These are phyloP conservation scores for Erodium maritimum DNA, from an alignment of 345 rosid genomes.

Conservation along the genomic window DNA sequence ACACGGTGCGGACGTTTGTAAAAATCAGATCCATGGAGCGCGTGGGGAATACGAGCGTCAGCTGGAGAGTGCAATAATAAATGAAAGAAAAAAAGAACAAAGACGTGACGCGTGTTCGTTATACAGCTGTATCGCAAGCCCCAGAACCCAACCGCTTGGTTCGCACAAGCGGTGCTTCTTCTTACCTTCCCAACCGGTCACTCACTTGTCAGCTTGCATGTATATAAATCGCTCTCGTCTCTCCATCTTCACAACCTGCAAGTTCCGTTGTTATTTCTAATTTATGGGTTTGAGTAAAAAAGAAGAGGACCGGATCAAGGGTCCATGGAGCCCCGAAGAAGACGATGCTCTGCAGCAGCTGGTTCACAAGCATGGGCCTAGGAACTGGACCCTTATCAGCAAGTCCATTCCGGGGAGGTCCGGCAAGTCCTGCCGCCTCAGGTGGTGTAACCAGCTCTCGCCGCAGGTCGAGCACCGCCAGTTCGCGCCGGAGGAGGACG, in stretches of 20 bases:
- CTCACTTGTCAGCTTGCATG: background rate
- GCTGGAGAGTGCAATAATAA: too few species aligned
- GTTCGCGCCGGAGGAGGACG: constrained; percentile 63
- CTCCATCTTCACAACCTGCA: too few species aligned
- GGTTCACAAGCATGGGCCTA: constrained; percentile 61
- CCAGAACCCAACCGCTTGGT: constrained; percentile 32
- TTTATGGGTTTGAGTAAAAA: too few species aligned
- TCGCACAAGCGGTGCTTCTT: background rate
- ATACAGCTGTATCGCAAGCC: constrained; percentile 35
- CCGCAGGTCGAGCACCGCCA: constrained; percentile 88
- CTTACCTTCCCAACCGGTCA: background rate
- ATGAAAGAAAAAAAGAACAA: too few species aligned
- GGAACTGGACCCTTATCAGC: constrained; percentile 89
- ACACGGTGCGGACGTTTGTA: too few species aligned
- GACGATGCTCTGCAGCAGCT: constrained; percentile 60
- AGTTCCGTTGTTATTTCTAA: too few species aligned
- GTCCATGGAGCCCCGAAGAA: constrained; percentile 94
- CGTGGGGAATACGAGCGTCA: too few species aligned
- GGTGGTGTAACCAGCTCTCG: constrained; percentile 95
- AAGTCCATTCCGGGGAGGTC: constrained; percentile 86
- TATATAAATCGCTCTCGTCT: background rate
- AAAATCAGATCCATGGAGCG: too few species aligned
- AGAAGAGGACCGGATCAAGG: constrained; percentile 91
- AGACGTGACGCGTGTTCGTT: constrained; percentile 6
- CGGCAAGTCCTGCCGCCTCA: constrained; percentile 73